Evolutionary conservation across 2,329 filamentous ascomycete genomes (phyloP), one percentile per base, ranked within the genome.

Genomic region (Aphanocladium album): DNA sequence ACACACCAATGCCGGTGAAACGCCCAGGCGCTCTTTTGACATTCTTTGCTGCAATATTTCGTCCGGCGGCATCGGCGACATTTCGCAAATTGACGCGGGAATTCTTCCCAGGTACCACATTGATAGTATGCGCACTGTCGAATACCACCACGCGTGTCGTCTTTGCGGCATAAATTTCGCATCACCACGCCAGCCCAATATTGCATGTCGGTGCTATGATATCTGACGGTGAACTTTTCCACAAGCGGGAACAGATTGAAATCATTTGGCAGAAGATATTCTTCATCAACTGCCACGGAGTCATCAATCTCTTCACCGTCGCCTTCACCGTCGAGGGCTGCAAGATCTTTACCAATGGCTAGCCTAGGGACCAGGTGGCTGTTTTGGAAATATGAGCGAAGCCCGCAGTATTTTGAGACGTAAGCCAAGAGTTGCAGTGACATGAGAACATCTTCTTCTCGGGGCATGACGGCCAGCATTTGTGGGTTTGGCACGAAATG

Each of bases 161-260:
- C 95, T 77, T 99, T 99, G 65, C 95, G 90, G 80, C 95, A 99
- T 54, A 99, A 84, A 72, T 99, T 99, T 65, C 95, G 86, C 95
- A 99, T 99, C 50, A 99, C 95, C 17, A 99, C 95, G 64, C 93
- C 95, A 19, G 95, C 95, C 95, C 95, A 99, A 78, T 99, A 99
- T 74, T 97, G 93, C 95, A 99, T 99, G 72, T 97, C 93, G 62
- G 91, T 90, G 65, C 90, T 92, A 76, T 97, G 91, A 71, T 97
- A 92, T 65, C 95, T 87, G 33, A 97, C 91, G 5, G 95, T 99
- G 73, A 98, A 99, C 74, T 97, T 98, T 76, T 99, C 95, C 52
- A 99, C 95, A 39, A 99, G 80, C 2, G 95, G 95, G 76, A 99
- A 99, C 66, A 99, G 96, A 76, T 99, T 99, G 77, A 96, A 93